Percentiles rank a stretch among this genome's conserved stretches.
These are phyloP conservation scores for Picea sitchensis DNA, from an alignment of 75 land plant species.

Conservation along the genomic window DNA sequence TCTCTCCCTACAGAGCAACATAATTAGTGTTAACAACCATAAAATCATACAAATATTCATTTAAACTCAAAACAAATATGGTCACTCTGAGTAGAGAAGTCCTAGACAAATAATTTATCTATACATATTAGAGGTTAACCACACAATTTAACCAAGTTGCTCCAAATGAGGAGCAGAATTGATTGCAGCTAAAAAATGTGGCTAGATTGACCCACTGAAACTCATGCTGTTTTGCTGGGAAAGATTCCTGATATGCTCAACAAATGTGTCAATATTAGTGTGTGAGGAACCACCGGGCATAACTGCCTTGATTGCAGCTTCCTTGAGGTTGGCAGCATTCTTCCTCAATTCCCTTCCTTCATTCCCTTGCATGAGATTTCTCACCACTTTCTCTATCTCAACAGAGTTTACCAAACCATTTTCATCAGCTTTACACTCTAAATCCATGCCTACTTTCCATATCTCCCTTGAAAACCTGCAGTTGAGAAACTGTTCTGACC, in stretches of 20 bases:
- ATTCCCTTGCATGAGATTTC: not conserved
- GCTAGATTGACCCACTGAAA: too few species aligned
- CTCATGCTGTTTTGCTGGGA: not conserved
- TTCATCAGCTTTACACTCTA: not conserved
- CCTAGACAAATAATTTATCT: too few species aligned
- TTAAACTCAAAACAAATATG: too few species aligned
- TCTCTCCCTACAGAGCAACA: too few species aligned
- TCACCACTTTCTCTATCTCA: not conserved
- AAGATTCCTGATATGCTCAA: not conserved
- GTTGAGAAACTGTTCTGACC: slow-evolving; percentile 17
- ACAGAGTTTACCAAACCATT: not conserved
- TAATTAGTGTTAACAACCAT: too few species aligned
- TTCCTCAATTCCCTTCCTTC: not conserved
- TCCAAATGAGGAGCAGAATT: too few species aligned
- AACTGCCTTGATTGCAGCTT: not conserved
- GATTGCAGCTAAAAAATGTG: too few species aligned
- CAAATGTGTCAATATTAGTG: not conserved
- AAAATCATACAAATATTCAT: too few species aligned
- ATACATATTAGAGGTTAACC: too few species aligned
- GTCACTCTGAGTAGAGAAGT: too few species aligned
- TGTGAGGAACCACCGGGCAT: not conserved
- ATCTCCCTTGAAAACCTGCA: not conserved
- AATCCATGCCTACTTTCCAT: slow-evolving; percentile 3
- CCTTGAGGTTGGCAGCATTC: not conserved
- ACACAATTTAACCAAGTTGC: too few species aligned